Evolutionary conservation across 192 early-diverging fungal species (phyloP), one percentile per base, ranked within the genome.

Genomic region (Coemansia sp.): DNA sequence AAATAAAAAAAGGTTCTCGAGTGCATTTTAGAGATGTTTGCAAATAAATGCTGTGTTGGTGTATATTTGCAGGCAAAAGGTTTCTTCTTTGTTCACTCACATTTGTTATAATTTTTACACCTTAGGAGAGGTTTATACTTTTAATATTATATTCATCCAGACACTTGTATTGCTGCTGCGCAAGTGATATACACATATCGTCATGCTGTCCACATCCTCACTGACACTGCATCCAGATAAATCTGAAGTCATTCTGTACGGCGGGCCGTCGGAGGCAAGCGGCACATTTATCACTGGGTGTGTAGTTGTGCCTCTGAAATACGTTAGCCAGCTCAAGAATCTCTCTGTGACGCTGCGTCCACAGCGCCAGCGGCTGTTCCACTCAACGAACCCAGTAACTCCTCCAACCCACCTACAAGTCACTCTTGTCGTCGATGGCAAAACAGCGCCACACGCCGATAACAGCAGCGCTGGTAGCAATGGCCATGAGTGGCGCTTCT

Each of bases 401-500:
- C 70, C 79, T 9, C 58, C 59, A 7, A 65, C 53, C 2, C 29
- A 51, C 16, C 39, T 72, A 21, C 70, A 67, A 30, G 23, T 67
- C 18, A 49, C 16, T 5, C 63, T 75, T 28, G 72, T 75, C 1
- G 48, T 63, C 15, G 64, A 67, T 30, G 73, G 73, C 20, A 23
- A 25, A 28, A 61, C 70, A 4, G 40, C 53, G 8, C 63, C 62
- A 5, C 70, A 69, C 20, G 55, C 51, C 12, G 49, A 66, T 5
- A 59, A 72, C 43, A 52, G 59, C 3, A 58, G 35, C 42, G 34
- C 59, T 23, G 33, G 21, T 8, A 63, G 45, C 57, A 66, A 60
- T 13, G 52, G 52, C 12, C 77, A 66, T 59, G 71, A 74, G 33
- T 80, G 77, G 77, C 65, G 37, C 5, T 80, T 80, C 43, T 68